A percentile compares a stretch with the other conserved stretches of the same genome.
Conservation (phyloP, 164 flowering plant species). For the grape (Vitis vinifera) region DNA sequence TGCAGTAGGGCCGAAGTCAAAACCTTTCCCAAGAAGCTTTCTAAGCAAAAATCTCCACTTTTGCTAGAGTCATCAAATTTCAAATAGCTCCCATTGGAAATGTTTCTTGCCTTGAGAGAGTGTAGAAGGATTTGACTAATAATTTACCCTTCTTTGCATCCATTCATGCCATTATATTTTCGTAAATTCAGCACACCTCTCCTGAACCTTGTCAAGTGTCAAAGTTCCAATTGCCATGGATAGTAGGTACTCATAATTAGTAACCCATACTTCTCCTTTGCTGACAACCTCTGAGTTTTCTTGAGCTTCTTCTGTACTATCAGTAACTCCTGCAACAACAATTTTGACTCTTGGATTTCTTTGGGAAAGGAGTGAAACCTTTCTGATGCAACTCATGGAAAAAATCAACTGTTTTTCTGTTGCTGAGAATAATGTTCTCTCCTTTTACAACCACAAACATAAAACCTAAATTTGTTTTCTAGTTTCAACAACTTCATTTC, state of each 20-base stretch:
- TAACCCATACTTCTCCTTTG: conserved; percentile 34
- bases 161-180: too few species aligned
- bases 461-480: conserved; percentile 81
- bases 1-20: too few species aligned
- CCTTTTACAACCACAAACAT: conserved; percentile 79
- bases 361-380: conserved; percentile 84
- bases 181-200: conserved; percentile 39
- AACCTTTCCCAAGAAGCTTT: too few species aligned
- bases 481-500: conserved; percentile 59
- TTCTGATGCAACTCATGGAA: conserved; percentile 67
- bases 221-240: conserved; percentile 77
- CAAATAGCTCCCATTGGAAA: too few species aligned
- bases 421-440: conserved; percentile 68
- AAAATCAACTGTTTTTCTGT: conserved; percentile 75
- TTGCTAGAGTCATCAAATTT: too few species aligned
- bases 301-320: conserved; percentile 53
- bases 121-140: too few species aligned
- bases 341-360: conserved; percentile 53
- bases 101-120: too few species aligned
- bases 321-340: conserved; percentile 51
- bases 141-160: too few species aligned
- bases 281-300: conserved; percentile 36
- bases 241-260: conserved; percentile 82
- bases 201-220: conserved; percentile 83
- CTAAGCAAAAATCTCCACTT: too few species aligned